Evolutionary conservation across 2,329 filamentous ascomycete genomes (phyloP), one percentile per base, ranked within the genome.

Genomic region (Arthroderma uncinatum): DNA sequence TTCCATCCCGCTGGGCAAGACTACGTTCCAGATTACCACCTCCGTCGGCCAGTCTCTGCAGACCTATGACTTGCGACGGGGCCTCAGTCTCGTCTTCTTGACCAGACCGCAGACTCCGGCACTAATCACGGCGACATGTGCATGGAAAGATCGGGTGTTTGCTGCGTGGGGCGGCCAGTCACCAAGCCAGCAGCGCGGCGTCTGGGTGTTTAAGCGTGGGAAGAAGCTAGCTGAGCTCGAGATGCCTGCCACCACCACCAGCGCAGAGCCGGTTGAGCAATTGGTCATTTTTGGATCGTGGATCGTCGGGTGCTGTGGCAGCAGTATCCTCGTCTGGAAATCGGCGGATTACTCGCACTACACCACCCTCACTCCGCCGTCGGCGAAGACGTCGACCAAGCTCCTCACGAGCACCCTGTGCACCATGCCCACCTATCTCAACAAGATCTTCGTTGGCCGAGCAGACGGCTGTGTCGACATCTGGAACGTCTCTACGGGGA

Each of bases 1-100:
- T 1, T 86, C 87, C 4, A 81, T 94, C 33, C 87, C 92, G 0
- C 78, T 95, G 14, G 93, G 93, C 58, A 95, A 95, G 73, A 92
- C 89, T 0, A 95, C 90, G 2, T 98, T 95, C 69, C 93, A 98
- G 71, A 89, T 98, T 71, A 97, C 93, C 34, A 98, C 93, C 30
- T 97, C 89, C 0, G 87, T 94, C 60, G 93, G 92, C 61, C 82
- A 85, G 66, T 89, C 86, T 59, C 80, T 98, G 50, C 93, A 98
- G 73, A 98, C 93, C 0, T 98, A 98, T 75, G 93, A 98, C 70
- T 76, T 98, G 60, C 89, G 87, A 70, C 83, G 85, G 65, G 92
- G 92, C 50, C 80, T 98, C 60, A 92, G 94, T 66, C 82, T 98
- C 53, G 83, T 97, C 66, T 98, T 98, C 72, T 82, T 98, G 60